phyloP scores from a whole-genome alignment of 345 rosid genomes.

The Trapa bicornis region DNA sequence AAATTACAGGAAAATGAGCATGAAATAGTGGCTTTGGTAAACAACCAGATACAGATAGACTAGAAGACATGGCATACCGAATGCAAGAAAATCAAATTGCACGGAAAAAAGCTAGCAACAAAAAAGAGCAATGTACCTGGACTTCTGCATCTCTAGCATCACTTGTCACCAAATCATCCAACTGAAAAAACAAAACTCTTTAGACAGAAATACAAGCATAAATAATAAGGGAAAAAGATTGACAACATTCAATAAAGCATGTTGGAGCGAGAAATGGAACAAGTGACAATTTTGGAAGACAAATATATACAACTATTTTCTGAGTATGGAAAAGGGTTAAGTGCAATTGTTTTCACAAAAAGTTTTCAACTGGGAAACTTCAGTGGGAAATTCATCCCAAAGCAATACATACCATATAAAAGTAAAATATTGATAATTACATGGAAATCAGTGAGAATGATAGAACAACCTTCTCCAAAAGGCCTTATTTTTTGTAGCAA shows the following conservation, averaged over 20 bases:
- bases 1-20: background rate
- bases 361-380: no score
- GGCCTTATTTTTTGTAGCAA: background rate
- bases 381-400: no score
- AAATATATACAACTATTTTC: no score
- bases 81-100: background rate
- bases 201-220: background rate
- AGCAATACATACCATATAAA: no score
- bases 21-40: background rate
- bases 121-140: conserved; percentile 40
- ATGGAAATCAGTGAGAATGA: no score
- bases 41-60: background rate
- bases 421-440: no score
- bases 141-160: conserved; percentile 69
- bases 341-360: no score
- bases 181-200: conserved; percentile 29
- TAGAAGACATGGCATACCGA: no score
- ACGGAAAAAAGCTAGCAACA: background rate
- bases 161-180: conserved; percentile 62
- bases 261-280: no score
- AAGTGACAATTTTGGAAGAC: background rate
- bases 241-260: no score
- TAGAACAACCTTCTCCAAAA: background rate
- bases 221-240: no score
- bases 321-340: no score